Conservation (phyloP, 345 rosid species). For the Conringia planisiliqua region DNA sequence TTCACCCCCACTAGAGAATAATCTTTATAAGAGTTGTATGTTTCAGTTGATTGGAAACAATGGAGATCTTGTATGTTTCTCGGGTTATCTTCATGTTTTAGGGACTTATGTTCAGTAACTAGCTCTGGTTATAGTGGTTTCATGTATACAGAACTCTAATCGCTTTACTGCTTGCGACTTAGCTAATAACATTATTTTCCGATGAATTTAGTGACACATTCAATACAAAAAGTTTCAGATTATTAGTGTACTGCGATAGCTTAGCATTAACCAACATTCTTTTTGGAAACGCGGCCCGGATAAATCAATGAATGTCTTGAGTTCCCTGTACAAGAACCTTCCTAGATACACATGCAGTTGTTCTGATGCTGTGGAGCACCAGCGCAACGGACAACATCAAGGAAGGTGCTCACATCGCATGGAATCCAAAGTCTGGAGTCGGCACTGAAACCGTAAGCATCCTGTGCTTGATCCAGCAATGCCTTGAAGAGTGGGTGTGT, state of each 20-base stretch:
- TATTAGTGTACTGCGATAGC: constrained; percentile 23
- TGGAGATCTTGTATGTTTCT: not conserved
- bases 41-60: not conserved
- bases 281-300: constrained; percentile 28
- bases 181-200: constrained; percentile 6
- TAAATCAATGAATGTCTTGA: constrained; percentile 31
- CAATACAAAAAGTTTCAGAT: constrained; percentile 39
- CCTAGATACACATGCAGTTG: constrained; percentile 36
- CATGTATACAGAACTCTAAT: not conserved
- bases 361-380: constrained; percentile 41
- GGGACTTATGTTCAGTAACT: not conserved
- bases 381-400: constrained; percentile 64
- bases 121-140: not conserved
- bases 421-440: constrained; percentile 75
- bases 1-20: not conserved
- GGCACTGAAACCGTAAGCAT: constrained; percentile 57
- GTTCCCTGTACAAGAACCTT: constrained; percentile 10
- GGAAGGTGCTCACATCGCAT: constrained; percentile 68
- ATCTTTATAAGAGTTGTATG: not conserved
- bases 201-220: constrained; percentile 22
- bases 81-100: not conserved
- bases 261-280: constrained; percentile 33
- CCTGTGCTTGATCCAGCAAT: constrained; percentile 69
- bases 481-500: constrained; percentile 74
- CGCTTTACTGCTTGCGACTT: constrained; percentile 1